Percentiles rank a stretch among this genome's conserved stretches.
phyloP scores from a whole-genome alignment of 495 filamentous ascomycete species.

The Hypoxylon subgilvum region DNA sequence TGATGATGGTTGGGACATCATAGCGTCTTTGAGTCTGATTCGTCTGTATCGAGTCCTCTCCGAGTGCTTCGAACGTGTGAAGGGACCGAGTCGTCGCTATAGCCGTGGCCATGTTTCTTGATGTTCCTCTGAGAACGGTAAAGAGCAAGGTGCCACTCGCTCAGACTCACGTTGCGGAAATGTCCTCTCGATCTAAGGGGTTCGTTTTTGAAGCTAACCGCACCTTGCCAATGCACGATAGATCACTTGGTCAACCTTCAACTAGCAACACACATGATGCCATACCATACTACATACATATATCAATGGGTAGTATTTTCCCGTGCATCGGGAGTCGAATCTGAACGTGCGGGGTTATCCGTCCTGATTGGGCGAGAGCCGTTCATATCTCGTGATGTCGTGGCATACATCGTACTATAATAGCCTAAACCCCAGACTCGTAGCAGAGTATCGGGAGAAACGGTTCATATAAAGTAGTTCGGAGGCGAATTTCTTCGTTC shows the following conservation, averaged over 20 bases:
- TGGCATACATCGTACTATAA: constrained; percentile 9
- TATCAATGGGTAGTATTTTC: constrained; percentile 5
- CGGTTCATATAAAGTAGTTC: background rate
- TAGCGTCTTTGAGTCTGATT: constrained; percentile 15
- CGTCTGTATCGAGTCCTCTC: background rate
- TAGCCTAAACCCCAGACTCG: constrained; percentile 24
- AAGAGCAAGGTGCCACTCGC: background rate
- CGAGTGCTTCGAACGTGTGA: background rate
- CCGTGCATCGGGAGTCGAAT: background rate
- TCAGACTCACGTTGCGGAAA: background rate
- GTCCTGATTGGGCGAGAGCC: constrained; percentile 7
- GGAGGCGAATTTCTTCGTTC: background rate
- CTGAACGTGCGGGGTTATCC: constrained; percentile 18
- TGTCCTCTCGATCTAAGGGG: background rate
- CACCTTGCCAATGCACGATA: too few relatives aligned
- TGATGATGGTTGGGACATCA: constrained; percentile 60
- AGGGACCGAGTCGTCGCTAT: constrained; percentile 5
- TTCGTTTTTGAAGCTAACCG: too few relatives aligned
- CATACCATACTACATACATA: too few relatives aligned
- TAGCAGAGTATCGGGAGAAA: constrained; percentile 12
- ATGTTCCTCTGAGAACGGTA: background rate
- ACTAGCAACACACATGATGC: constrained; percentile 1
- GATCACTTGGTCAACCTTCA: too few relatives aligned
- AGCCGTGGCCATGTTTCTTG: constrained; percentile 12
- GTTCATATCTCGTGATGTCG: constrained; percentile 16